phyloP scores from a whole-genome alignment of 345 rosid species.

The Excoecaria cochinchinensis region DNA sequence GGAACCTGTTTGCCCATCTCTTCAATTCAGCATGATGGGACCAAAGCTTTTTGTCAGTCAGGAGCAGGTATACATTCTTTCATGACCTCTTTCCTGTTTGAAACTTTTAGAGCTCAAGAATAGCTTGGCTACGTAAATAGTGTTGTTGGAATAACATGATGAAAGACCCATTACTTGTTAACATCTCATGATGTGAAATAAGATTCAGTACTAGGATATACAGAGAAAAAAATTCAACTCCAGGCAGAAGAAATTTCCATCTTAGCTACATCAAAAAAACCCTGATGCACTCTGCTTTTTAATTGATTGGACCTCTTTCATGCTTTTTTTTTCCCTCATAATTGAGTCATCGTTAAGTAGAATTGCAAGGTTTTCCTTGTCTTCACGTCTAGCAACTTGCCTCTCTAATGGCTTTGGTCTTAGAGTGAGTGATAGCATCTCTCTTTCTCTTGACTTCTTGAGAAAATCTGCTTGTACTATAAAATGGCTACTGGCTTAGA shows the following conservation, averaged over 20 bases:
- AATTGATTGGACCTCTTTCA: background rate
- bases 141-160: background rate
- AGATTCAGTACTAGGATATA: background rate
- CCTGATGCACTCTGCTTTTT: background rate
- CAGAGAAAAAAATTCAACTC: too few species aligned
- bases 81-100: background rate
- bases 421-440: background rate
- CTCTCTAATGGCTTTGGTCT: background rate
- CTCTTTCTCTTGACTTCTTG: background rate
- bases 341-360: background rate
- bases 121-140: background rate
- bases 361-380: background rate
- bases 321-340: background rate
- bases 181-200: background rate
- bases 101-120: background rate
- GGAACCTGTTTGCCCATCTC: slow-evolving; percentile 77
- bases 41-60: slow-evolving; percentile 66
- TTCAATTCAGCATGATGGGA: slow-evolving; percentile 81
- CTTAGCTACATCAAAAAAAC: background rate
- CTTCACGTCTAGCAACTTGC: background rate
- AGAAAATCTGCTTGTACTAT: background rate
- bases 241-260: background rate
- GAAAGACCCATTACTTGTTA: background rate
- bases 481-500: background rate
- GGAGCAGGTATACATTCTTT: slow-evolving; percentile 54